These are phyloP conservation scores for Volvariella surrecta DNA, from an alignment of 1,284 basidiomycete species.

Conservation along the genomic window DNA sequence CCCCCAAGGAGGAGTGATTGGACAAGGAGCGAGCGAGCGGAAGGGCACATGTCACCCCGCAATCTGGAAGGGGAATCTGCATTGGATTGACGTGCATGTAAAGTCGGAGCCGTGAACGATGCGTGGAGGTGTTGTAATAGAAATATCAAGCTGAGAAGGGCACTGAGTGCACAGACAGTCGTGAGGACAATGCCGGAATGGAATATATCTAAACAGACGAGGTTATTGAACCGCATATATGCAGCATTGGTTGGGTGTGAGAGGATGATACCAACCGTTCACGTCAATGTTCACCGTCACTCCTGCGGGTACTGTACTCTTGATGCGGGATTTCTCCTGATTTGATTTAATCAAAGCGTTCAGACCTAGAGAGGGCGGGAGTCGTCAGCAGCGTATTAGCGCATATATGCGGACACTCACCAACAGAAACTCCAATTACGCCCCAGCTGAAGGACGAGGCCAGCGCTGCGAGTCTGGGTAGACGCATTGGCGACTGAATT, in stretches of 20 bases:
- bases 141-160: conserved; percentile 28
- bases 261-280: conserved; percentile 17
- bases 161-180: conserved; percentile 31
- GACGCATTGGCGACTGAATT: too few relatives aligned
- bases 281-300: conserved; percentile 23
- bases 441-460: neutral
- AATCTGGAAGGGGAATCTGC: neutral
- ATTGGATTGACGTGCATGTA: conserved; percentile 8
- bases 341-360: conserved; percentile 33
- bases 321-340: conserved; percentile 21
- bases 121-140: conserved; percentile 17
- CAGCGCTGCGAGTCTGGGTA: too few relatives aligned
- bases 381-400: neutral
- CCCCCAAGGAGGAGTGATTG: conserved; percentile 35
- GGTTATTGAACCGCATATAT: neutral
- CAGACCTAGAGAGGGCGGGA: conserved; percentile 19
- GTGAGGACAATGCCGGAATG: conserved; percentile 36
- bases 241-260: neutral
- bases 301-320: conserved; percentile 18
- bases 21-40: conserved; percentile 20
- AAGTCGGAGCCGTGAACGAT: conserved; percentile 14
- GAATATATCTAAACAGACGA: conserved; percentile 32
- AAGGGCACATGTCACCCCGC: conserved; percentile 2
- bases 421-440: neutral
- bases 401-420: neutral